Base-by-base conservation (phyloP, 306 rosid species). In the Sechiopsis laciniata region DNA sequence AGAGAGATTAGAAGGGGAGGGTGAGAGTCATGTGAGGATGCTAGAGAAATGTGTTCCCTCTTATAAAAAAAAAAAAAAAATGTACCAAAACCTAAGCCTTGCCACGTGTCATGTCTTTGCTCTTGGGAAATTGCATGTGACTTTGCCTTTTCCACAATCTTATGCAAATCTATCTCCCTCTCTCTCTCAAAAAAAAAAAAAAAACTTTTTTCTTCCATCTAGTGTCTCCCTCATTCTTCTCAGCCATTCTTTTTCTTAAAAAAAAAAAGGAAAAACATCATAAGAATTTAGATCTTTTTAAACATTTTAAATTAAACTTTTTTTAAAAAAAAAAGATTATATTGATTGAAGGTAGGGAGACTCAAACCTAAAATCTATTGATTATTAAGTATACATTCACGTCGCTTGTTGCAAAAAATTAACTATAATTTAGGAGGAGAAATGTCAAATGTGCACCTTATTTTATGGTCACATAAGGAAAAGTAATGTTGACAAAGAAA, bases 91-190 rank as follows among this genome's bases (percentile, higher is more conserved):
- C 75, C 75, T 46, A 50, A 22, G 56, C 71, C 57, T 45, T 61
- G 92, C 81, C 91, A 90, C 89, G 86, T 87, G 92, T 78, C 90
- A 3, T 88, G 94, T 89, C 89, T 84, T 69, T 80, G 79, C 69
- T 56, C 29, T 68, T 81, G 85, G 73, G 88, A 79, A 86, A 82
- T 79, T 17, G 82, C 97, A 93, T 90, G 97, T 93, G 98, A 83
- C 78, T 76, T 77, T 74, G 78, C 80, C 48, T 73, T 74, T 81
- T 74, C 66, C 29, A 81, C 46, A 59, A 69, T 67, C 72, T 68
- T 32, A 66, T 72, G 82, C 65, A 46, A 53, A 24, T 72, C 48
- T 71, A 35, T 72, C 42, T 63, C 51, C 11, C 57, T 45, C 35
- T 21, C 73, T 37, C 42, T 37, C 42, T 1, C 2, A 3, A 26